Evolutionary conservation across 345 rosid genomes (phyloP).

Genomic region (Rhodamnia rubescens): DNA sequence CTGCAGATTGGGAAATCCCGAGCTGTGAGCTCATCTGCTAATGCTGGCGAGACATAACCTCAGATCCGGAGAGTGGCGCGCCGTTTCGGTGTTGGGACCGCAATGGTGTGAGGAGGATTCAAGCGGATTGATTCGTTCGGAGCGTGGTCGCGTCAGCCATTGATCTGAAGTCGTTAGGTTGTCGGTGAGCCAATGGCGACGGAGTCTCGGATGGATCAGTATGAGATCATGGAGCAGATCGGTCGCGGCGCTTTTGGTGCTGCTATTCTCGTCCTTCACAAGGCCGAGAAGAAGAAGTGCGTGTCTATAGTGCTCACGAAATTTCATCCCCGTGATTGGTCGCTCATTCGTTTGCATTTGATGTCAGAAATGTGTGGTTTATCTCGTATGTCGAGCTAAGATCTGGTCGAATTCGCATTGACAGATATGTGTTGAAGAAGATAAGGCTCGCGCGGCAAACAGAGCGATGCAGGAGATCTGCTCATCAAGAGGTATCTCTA

Average conservation of each 20-base stretch:
- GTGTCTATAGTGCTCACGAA: not conserved
- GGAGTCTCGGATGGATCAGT: slow-evolving; percentile 99
- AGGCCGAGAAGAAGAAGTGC: slow-evolving; percentile 85
- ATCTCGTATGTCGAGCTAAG: not conserved
- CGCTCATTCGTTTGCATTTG: not conserved
- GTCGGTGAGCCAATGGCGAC: slow-evolving; percentile 11
- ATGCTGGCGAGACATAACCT: not conserved
- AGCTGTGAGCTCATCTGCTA: not conserved
- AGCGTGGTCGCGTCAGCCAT: not conserved
- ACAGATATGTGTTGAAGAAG: slow-evolving; percentile 97
- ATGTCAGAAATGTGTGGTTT: not conserved
- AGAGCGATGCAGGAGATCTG: slow-evolving; percentile 95
- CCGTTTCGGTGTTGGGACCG: not conserved
- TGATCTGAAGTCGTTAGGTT: not conserved
- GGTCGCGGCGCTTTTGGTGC: slow-evolving; percentile 99
- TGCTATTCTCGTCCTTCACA: slow-evolving; percentile 90
- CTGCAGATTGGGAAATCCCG: slow-evolving; percentile 1
- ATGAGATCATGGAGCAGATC: slow-evolving; percentile 99
- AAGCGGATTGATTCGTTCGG: not conserved
- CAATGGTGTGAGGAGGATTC: not conserved
- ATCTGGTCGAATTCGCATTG: not conserved
- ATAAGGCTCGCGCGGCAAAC: slow-evolving; percentile 93
- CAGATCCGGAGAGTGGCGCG: slow-evolving; percentile 4
- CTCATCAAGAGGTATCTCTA: slow-evolving; percentile 79
- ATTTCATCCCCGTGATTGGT: not conserved